phyloP scores from a whole-genome alignment of 805 yeast genomes.

The Yarrowia sp. region DNA sequence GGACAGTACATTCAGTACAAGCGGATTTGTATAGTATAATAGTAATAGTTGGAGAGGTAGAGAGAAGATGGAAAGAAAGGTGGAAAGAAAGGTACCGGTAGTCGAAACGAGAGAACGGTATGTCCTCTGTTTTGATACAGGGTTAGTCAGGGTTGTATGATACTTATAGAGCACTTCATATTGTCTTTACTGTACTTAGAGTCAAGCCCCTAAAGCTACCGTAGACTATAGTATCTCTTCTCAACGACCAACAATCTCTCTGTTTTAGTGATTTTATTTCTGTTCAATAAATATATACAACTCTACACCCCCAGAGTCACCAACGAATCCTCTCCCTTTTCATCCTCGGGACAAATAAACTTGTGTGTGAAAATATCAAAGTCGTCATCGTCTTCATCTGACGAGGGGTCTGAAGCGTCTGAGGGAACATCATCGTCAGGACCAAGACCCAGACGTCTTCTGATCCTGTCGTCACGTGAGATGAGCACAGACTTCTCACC shows the following conservation, averaged over 20 bases:
- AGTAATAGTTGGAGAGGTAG: too few relatives aligned
- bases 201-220: too few relatives aligned
- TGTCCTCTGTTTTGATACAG: too few relatives aligned
- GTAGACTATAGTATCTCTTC: too few relatives aligned
- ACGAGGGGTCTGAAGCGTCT: slow-evolving; percentile 19
- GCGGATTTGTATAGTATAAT: slow-evolving; percentile 10
- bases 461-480: slow-evolving; percentile 7
- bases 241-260: too few relatives aligned
- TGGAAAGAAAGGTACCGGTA: too few relatives aligned
- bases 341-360: slow-evolving; percentile 31
- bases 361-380: slow-evolving; percentile 28
- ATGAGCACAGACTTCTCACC: slow-evolving; percentile 1
- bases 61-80: too few relatives aligned
- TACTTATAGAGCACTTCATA: too few relatives aligned
- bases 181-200: too few relatives aligned
- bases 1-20: not conserved
- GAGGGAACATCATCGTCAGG: slow-evolving; percentile 24
- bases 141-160: too few relatives aligned
- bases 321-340: slow-evolving; percentile 20
- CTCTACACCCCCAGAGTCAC: not conserved
- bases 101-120: too few relatives aligned
- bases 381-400: slow-evolving; percentile 20
- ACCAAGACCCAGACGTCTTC: slow-evolving; percentile 12
- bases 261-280: too few relatives aligned
- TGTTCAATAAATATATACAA: not conserved